phyloP scores from a whole-genome alignment of 306 rosid genomes.

The Castanea mollissima region DNA sequence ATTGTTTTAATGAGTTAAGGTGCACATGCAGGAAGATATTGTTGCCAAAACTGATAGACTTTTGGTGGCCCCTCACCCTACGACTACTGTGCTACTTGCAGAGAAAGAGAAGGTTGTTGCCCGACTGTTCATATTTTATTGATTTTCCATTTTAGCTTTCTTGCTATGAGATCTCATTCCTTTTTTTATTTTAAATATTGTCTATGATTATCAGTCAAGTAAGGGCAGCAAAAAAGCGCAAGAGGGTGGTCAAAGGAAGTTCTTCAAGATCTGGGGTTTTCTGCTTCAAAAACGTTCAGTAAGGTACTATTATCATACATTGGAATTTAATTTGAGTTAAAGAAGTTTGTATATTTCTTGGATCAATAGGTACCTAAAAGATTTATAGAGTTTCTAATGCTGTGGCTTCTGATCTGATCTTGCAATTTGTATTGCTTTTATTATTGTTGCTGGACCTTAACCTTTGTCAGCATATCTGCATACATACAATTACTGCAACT shows the following conservation, averaged over 20 bases:
- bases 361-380: neutral
- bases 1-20: conserved; percentile 15
- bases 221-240: conserved; percentile 74
- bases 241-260: conserved; percentile 53
- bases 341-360: conserved; percentile 6
- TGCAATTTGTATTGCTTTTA: neutral
- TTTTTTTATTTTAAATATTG: neutral
- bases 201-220: conserved; percentile 43
- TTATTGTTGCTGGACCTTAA: neutral
- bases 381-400: neutral
- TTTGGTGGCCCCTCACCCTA: conserved; percentile 82
- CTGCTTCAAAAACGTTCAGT: conserved; percentile 54
- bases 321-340: conserved; percentile 11
- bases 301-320: conserved; percentile 52
- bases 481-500: neutral
- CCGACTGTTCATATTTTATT: neutral
- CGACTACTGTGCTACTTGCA: conserved; percentile 61
- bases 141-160: neutral
- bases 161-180: conserved; percentile 5
- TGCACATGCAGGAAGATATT: conserved; percentile 72
- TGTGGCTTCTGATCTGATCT: neutral
- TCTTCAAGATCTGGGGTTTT: conserved; percentile 54
- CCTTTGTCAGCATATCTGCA: neutral
- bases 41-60: conserved; percentile 70
- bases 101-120: conserved; percentile 68